A percentile compares a stretch with the other conserved stretches of the same genome.
phyloP scores from a whole-genome alignment of 257 asterid species.

The Ajuga chamaepitys region DNA sequence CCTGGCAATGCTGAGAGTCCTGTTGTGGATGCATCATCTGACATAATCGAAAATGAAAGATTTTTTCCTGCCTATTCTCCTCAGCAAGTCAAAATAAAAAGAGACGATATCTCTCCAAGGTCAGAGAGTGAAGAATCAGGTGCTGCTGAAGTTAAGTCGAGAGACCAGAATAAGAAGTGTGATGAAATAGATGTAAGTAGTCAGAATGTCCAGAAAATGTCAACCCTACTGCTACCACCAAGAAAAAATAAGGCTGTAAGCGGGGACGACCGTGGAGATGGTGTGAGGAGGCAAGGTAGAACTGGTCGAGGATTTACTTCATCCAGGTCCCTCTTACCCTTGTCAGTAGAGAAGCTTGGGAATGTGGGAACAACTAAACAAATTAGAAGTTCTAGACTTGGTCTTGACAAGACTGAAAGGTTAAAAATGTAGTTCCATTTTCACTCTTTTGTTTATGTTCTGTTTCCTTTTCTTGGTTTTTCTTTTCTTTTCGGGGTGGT shows the following conservation, averaged over 20 bases:
- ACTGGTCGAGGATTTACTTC: slow-evolving; percentile 67
- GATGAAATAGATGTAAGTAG: slow-evolving; percentile 58
- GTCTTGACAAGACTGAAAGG: slow-evolving; percentile 79
- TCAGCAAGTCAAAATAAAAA: slow-evolving; percentile 58
- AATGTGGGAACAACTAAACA: slow-evolving; percentile 76
- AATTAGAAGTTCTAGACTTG: slow-evolving; percentile 75
- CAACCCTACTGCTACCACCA: slow-evolving; percentile 72
- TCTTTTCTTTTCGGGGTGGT: no score
- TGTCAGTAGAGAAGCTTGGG: slow-evolving; percentile 61
- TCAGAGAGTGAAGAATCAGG: slow-evolving; percentile 93
- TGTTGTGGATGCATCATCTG: slow-evolving; percentile 38
- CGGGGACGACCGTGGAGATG: slow-evolving; percentile 59
- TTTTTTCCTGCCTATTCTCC: slow-evolving; percentile 59
- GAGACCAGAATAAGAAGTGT: slow-evolving; percentile 54
- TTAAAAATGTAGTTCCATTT: slow-evolving; percentile 10
- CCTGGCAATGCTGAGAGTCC: slow-evolving; percentile 55
- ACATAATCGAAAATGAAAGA: slow-evolving; percentile 46
- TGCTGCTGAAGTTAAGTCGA: slow-evolving; percentile 58
- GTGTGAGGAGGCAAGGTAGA: slow-evolving; percentile 84
- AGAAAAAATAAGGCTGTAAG: slow-evolving; percentile 56
- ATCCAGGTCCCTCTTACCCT: slow-evolving; percentile 62
- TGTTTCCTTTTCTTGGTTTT: neutral
- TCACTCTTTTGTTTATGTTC: neutral
- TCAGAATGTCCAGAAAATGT: slow-evolving; percentile 71
- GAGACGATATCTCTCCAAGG: slow-evolving; percentile 54